Base-by-base conservation (phyloP, 2,329 filamentous ascomycete species). In the Aureobasidium pullulans region DNA sequence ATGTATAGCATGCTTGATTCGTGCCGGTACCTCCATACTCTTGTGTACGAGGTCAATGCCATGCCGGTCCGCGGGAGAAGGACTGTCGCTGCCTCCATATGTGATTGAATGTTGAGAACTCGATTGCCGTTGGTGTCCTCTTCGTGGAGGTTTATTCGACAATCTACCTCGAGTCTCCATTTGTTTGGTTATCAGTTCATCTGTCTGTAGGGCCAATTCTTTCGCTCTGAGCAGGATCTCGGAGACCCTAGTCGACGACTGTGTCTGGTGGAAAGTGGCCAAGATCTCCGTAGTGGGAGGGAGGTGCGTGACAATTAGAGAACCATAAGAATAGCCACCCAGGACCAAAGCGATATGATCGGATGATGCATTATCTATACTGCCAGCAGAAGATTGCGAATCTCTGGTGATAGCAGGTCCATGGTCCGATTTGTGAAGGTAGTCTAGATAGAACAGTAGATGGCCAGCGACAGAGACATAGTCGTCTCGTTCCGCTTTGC, bases 241-340 rank as follows among this genome's bases (percentile, higher is more conserved):
- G 13, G 84, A 80, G 0, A 84, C 80, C 4, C 84, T 73, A 0
- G 84, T 84, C 40, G 79, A 83, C n/a, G 70, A 66, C 3, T 73
- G 64, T 0, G 84, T 80, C 0, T 74, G 70, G 7, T 74, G 68
- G 65, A 94, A 90, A 1, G 80, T 73, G 1, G 78, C 71, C 28
- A 90, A 72, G 31, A 95, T 82, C 0, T 67, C 67, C 0, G 71
- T 61, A 0, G 78, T 73, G 0, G 84, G 77, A 0, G 90, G 89
- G 0, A 96, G 79, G 60, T 87, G 84, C 0, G 82, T 84, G 2
- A 90, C 85, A 40, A 97, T 83, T 68, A 96, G 81, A 4, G 90
- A 89, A 44, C 94, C 94, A 71, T 96, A 96, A 0, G 91, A 96
- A 71, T 96, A 96, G 11, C 92, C 92, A 1, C 82, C 87, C 6